Base-by-base conservation (phyloP, 441 rosid genomes). In the Lepidium campestre region DNA sequence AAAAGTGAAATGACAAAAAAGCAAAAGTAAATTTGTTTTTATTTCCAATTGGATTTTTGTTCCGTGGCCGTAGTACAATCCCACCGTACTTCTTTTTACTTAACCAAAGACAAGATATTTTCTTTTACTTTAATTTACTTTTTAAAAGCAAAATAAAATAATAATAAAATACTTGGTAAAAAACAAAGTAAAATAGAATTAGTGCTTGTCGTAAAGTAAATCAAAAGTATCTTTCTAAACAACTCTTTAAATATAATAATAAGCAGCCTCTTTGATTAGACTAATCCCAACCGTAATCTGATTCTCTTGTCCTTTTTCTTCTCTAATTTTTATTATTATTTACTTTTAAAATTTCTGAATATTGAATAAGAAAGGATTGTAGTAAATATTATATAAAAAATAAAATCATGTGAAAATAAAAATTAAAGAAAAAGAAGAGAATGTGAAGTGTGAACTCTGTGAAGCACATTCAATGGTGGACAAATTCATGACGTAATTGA, bases 1-100 rank as follows among this genome's bases (percentile, higher is more conserved):
- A 50, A 42, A 35, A 65, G n/a, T n/a, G n/a, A 29, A 29, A 29
- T 29, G 49, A 53, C 23, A 4, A 27, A 18, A 52, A 40, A 42
- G 57, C 57, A 29, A 25, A 65, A 19, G 6, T 25, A 1, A 1
- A 22, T 65, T 58, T 59, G 66, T 42, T 40, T 49, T 10, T 23
- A 29, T 5, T 40, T 18, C 2, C 20, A 17, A 46, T 65, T 65
- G 50, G 68, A 66, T 18, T 27, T 60, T 45, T 59, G 50, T 73
- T 73, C 72, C 58, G 72, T 73, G 72, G 57, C 35, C 14, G 13
- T 27, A 44, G 77, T 73, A 73, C 72, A 66, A 35, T 73, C 36
- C 57, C 67, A 73, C 77, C 68, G 77, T 66, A 73, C 77, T 36
- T 58, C 61, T 49, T 44, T 53, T 62, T 47, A 20, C 29, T 17